Evolutionary conservation across 768 basidiomycete species (phyloP).

Genomic region (Pholiota conissans): DNA sequence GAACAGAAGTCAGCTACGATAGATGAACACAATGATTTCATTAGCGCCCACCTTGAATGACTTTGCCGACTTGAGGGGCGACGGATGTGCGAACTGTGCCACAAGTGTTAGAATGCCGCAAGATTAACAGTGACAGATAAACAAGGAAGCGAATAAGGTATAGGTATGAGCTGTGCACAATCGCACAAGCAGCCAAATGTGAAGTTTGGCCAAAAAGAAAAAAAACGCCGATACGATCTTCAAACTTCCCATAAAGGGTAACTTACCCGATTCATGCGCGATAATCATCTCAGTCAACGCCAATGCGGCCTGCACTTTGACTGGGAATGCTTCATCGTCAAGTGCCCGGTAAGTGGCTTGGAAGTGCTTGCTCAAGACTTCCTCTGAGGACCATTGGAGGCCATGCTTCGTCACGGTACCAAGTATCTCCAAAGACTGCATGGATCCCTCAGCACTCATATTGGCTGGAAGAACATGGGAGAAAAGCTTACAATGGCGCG

Average conservation of each 20-base stretch:
- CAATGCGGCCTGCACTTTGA: conserved; percentile 80
- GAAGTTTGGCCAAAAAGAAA: background rate
- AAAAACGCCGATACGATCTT: background rate
- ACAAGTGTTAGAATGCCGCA: background rate
- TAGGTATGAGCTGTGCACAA: background rate
- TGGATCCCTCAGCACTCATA: background rate
- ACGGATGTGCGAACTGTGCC: conserved; percentile 64
- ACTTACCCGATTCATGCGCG: conserved; percentile 60
- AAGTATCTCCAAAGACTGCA: conserved; percentile 78
- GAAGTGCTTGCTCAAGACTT: conserved; percentile 69
- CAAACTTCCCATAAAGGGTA: background rate
- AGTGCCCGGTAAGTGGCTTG: conserved; percentile 64
- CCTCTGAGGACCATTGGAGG: conserved; percentile 70
- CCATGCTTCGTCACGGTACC: conserved; percentile 71
- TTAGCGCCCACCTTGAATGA: conserved; percentile 72
- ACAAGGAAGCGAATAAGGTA: background rate
- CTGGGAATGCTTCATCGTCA: conserved; percentile 79
- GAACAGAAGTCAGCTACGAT: background rate
- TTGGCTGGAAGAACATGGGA: no score
- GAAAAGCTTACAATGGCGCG: conserved; percentile 77
- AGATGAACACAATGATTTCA: background rate
- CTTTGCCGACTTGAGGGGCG: conserved; percentile 78
- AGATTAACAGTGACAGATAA: conserved; percentile 1
- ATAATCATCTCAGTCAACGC: conserved; percentile 77
- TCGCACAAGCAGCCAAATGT: background rate